Evolutionary conservation across 352 stramenopile genomes (phyloP), one percentile per base, ranked within the genome.

Genomic region (Globisporangium lucens): DNA sequence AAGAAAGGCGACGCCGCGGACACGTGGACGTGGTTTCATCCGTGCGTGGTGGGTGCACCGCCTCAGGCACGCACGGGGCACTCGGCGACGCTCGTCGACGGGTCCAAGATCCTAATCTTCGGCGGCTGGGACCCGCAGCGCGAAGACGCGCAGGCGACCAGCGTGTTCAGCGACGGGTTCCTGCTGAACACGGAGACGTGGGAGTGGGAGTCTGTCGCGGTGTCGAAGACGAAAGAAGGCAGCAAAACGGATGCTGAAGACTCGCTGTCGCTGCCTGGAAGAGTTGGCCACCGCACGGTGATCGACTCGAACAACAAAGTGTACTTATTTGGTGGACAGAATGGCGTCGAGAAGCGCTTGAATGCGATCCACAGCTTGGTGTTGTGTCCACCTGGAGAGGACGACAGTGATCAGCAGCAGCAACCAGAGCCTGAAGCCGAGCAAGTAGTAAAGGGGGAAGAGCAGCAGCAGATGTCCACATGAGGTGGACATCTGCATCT

Each of bases 121-220:
- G 95, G 95, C 47, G 95, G 95, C 33, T 98, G 95, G 95, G 93
- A 98, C 69, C 93, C 92, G 1, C 95, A 97, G 78, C 78, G 65
- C 5, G 76, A 75, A 38, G 78, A 79, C 38, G 68, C 70, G 1
- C 51, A 53, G 27, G 30, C 80, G 12, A 68, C 80, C 10, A 83
- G 76, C 20, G 82, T 98, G 27, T 98, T 98, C 57, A 74, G 87
- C 58, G 93, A 97, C 63, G 88, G 80, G 9, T 98, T 97, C 68
- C 56, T 98, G 63, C 78, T 98, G 29, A 78, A 98, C 69, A 97
- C 92, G 3, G 77, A 85, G n/a, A 88, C 75, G 33, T 98, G 93
- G 92, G 89, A 92, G 56, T 98, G 93, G 95, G 80, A 83, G 46
- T 62, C 73, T n/a, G 82, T 92, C 15, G 71, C 69, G 8, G 79